These are phyloP conservation scores for Candida coquimbonensis DNA, from an alignment of 805 yeast genomes.

Conservation along the genomic window DNA sequence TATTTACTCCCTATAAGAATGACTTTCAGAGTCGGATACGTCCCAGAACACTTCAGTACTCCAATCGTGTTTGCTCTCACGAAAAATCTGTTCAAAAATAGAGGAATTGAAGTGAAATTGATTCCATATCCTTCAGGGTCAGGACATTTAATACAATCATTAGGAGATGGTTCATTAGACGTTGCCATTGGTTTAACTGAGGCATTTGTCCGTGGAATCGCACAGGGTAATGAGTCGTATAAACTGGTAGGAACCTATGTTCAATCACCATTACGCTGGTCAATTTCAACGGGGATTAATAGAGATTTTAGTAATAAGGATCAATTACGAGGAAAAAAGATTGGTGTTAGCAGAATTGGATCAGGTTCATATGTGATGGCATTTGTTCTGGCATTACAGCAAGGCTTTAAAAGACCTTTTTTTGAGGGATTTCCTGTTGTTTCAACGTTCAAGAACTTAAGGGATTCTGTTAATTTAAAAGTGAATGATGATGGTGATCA, in stretches of 20 bases:
- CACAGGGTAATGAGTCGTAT: constrained; percentile 44
- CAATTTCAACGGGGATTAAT: constrained; percentile 68
- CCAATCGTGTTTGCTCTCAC: constrained; percentile 69
- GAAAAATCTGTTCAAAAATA: constrained; percentile 46
- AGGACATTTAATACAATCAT: constrained; percentile 74
- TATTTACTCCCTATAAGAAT: constrained; percentile 5
- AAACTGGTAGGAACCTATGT: constrained; percentile 78
- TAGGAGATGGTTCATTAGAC: constrained; percentile 59
- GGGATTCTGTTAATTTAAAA: constrained; percentile 68
- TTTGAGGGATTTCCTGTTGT: constrained; percentile 48
- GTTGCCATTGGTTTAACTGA: constrained; percentile 87
- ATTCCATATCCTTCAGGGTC: constrained; percentile 79
- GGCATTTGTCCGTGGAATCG: constrained; percentile 79
- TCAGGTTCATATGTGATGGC: constrained; percentile 92
- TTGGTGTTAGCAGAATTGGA: constrained; percentile 84
- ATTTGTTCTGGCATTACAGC: constrained; percentile 65
- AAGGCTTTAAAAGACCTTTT: constrained; percentile 46
- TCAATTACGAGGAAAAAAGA: constrained; percentile 52
- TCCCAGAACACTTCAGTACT: constrained; percentile 90
- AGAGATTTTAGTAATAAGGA: constrained; percentile 49
- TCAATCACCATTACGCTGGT: constrained; percentile 83
- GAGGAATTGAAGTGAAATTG: constrained; percentile 50
- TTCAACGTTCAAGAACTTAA: constrained; percentile 63
- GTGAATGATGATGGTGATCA: constrained; percentile 12
- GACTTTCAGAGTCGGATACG: constrained; percentile 60